Evolutionary conservation across 768 basidiomycete genomes (phyloP).

Genomic region (Porpolomopsis calyptriformis): DNA sequence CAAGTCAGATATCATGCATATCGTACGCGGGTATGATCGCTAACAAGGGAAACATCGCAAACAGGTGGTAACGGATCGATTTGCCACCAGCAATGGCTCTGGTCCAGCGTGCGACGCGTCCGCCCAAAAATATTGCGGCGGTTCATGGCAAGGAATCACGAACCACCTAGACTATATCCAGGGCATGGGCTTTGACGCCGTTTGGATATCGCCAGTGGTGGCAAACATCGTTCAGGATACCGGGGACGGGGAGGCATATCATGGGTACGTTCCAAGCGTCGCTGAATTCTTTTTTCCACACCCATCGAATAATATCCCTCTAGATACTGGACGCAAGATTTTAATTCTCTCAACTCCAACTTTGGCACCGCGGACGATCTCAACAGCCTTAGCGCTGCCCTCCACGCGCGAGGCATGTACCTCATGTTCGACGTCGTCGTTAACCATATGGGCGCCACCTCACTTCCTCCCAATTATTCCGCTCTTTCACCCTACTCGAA

Average conservation of each 20-base stretch:
- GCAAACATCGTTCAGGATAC: constrained; percentile 50
- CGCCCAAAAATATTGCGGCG: constrained; percentile 57
- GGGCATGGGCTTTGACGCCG: constrained; percentile 61
- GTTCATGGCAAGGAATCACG: constrained; percentile 54
- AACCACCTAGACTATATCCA: constrained; percentile 69
- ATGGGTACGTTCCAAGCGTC: constrained; percentile 41
- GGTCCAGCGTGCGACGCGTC: constrained; percentile 40
- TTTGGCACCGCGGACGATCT: constrained; percentile 71
- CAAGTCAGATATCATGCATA: constrained; percentile 10
- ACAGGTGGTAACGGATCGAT: constrained; percentile 57
- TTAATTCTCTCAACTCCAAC: constrained; percentile 51
- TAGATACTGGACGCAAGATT: constrained; percentile 39
- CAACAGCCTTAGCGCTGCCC: constrained; percentile 49
- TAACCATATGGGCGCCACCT: constrained; percentile 37
- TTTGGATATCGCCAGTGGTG: constrained; percentile 69
- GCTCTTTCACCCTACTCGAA: constrained; percentile 20
- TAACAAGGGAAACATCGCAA: too few relatives aligned
- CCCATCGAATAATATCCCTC: neutral
- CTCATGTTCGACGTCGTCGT: constrained; percentile 71
- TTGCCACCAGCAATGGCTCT: constrained; percentile 40
- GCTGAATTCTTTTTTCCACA: too few relatives aligned
- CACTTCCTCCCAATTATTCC: constrained; percentile 17
- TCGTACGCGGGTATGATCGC: too few relatives aligned
- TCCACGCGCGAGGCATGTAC: constrained; percentile 52
- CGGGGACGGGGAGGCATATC: constrained; percentile 61